These are phyloP conservation scores for Tulasnella sp. DNA, from an alignment of 768 basidiomycete genomes.

Conservation along the genomic window DNA sequence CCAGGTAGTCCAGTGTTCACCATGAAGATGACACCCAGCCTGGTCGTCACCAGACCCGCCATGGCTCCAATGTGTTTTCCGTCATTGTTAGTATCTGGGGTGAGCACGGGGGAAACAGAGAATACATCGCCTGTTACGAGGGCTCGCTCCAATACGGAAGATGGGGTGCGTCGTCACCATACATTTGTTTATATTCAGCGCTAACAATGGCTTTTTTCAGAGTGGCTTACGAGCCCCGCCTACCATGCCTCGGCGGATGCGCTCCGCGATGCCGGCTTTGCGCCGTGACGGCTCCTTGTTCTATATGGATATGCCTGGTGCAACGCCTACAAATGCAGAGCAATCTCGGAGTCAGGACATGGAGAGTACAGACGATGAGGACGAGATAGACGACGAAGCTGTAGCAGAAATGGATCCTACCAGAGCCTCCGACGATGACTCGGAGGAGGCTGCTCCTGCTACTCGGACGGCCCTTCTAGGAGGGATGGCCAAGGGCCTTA, in stretches of 20 bases:
- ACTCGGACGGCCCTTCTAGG: not conserved
- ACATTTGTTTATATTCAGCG: not conserved
- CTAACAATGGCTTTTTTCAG: not conserved
- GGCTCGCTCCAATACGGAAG: not conserved
- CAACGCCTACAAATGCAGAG: not conserved
- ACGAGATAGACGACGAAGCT: not conserved
- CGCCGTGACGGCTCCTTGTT: constrained; percentile 14
- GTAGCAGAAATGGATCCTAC: not conserved
- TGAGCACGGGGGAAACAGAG: constrained; percentile 1
- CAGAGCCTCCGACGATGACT: constrained; percentile 9
- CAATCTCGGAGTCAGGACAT: not conserved
- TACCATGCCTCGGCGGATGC: not conserved
- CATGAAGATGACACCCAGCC: constrained; percentile 12
- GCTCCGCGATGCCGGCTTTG: not conserved
- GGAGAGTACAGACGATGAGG: not conserved
- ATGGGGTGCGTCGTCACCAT: not conserved
- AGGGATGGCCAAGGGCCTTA: not conserved
- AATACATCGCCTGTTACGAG: not conserved
- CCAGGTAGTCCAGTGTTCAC: not conserved
- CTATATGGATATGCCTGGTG: not conserved
- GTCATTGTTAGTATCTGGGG: not conserved
- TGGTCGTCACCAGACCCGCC: not conserved
- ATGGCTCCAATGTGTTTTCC: not conserved
- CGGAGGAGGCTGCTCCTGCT: not conserved
- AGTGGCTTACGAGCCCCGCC: not conserved